Base-by-base conservation (phyloP, 2,329 filamentous ascomycete genomes). In the Beauveria pseudobassiana region DNA sequence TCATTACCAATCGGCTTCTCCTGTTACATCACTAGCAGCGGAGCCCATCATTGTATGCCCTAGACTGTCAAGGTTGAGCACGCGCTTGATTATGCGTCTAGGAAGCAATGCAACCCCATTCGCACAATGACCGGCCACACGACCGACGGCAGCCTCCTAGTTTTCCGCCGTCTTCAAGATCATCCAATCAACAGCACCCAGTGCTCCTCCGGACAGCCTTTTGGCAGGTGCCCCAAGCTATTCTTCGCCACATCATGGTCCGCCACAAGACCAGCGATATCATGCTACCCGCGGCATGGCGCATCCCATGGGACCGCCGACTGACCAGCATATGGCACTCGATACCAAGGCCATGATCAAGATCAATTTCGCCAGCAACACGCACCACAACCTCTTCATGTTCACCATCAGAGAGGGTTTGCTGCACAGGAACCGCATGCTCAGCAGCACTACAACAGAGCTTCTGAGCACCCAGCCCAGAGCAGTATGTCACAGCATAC, bases 151-250 rank as follows among this genome's bases (percentile, higher is more conserved):
- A 55, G 45, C 43, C 28, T 50, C 51, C 43, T 20, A 42, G 34
- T 43, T 46, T 61, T 10, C 28, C 24, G 24, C 24, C 45, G 28
- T 26, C 59, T 38, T 24, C 45, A 26, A 42, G 51, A 24, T 20
- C 51, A 28, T 30, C 67, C 63, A 45, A 65, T 67, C 53, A 72
- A 71, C 68, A 74, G 52, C 56, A 63, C 38, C 59, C 66, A 26
- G 69, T 67, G 54, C 63, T 70, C 6, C 70, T 40, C 68, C 70
- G 3, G 64, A 67, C 22, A 65, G 64, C 48, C 59, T 71, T 42
- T 61, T 68, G 49, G 64, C 65, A 16, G 68, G 64, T 54, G 53
- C 50, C n/a, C 66, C 66, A 22, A 65, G 61, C 30, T 61, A 62
- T 42, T 52, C 58, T 14, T 24, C 55, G 8, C 3, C 48, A 10